Percentiles rank a stretch among this genome's conserved stretches.
Conservation (phyloP, 345 rosid genomes). For the Punica granatum region DNA sequence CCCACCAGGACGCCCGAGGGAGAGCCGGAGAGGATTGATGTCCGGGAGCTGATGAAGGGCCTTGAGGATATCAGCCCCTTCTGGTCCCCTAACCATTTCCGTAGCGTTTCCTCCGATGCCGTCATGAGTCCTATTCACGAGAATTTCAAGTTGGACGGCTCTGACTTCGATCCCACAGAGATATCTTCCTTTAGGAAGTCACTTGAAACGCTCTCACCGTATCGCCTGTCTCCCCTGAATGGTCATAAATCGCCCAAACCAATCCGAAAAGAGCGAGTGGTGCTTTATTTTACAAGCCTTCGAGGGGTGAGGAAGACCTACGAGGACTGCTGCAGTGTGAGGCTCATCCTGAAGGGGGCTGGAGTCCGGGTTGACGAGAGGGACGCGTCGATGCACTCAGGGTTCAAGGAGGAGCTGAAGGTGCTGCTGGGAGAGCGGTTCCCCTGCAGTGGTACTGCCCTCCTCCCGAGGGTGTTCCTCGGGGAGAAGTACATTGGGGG, state of each 20-base stretch:
- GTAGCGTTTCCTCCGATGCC: conserved; percentile 60
- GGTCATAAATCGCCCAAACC: conserved; percentile 14
- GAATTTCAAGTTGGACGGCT: not conserved
- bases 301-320: conserved; percentile 83
- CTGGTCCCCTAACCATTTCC: conserved; percentile 33
- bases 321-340: conserved; percentile 64
- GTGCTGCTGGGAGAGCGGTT: conserved; percentile 41
- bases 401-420: conserved; percentile 67
- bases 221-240: conserved; percentile 36
- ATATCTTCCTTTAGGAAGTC: conserved; percentile 52
- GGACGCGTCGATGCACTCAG: conserved; percentile 85
- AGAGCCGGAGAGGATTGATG: conserved; percentile 85
- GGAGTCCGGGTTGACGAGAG: conserved; percentile 62
- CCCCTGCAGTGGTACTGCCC: conserved; percentile 11
- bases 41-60: conserved; percentile 91
- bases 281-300: conserved; percentile 67
- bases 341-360: conserved; percentile 49
- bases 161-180: conserved; percentile 53
- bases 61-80: conserved; percentile 62
- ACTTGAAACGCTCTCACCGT: conserved; percentile 37
- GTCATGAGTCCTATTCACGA: conserved; percentile 14
- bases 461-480: conserved; percentile 67
- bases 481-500: conserved; percentile 68
- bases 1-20: conserved; percentile 78
- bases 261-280: conserved; percentile 33